Evolutionary conservation across 352 stramenopile species (phyloP).

Genomic region (Globisporangium abappressorium): DNA sequence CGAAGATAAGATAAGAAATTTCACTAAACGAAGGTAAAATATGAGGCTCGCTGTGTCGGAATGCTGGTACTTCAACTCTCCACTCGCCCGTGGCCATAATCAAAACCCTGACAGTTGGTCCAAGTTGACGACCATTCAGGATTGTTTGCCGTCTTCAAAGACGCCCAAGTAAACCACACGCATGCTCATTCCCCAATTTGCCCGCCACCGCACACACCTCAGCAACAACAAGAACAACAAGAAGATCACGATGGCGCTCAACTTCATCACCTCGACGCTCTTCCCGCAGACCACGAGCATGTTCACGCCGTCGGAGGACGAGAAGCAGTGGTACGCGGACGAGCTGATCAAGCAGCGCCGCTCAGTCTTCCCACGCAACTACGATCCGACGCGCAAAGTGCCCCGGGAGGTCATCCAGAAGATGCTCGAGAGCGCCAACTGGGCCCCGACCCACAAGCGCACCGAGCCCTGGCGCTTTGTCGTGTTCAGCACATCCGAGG

Average conservation of each 20-base stretch:
- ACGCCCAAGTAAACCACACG: neutral
- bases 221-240: neutral
- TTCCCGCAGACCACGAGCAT: slow-evolving; percentile 14
- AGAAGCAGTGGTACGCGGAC: slow-evolving; percentile 61
- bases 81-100: neutral
- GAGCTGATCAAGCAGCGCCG: slow-evolving; percentile 76
- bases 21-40: too few species aligned
- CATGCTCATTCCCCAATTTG: neutral
- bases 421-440: slow-evolving; percentile 80
- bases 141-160: neutral
- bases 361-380: slow-evolving; percentile 73
- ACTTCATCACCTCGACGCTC: slow-evolving; percentile 13
- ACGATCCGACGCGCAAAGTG: slow-evolving; percentile 52
- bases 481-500: slow-evolving; percentile 60
- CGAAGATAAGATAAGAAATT: too few species aligned
- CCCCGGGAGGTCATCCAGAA: slow-evolving; percentile 59
- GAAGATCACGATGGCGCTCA: slow-evolving; percentile 9
- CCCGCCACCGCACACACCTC: neutral
- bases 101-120: neutral
- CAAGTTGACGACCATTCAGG: neutral
- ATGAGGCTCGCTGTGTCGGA: neutral
- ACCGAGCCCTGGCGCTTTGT: slow-evolving; percentile 86
- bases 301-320: slow-evolving; percentile 1
- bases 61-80: neutral
- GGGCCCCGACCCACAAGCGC: slow-evolving; percentile 75